Base-by-base conservation (phyloP, 352 stramenopile genomes). In the Phytophthora chlamydospora region DNA sequence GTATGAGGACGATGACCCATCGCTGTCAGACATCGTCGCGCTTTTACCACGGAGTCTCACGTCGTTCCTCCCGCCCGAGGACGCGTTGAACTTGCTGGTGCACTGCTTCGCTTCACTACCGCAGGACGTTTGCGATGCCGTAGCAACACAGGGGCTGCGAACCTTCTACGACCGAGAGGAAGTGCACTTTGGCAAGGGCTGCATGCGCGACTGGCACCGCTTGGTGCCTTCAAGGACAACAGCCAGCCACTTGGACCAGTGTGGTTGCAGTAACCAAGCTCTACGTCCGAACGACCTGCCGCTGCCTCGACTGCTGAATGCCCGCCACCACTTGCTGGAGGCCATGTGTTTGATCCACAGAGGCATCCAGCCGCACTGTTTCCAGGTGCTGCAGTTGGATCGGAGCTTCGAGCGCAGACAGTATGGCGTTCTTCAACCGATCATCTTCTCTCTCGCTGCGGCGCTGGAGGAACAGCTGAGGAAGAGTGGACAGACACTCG, bases 291-390 rank as follows among this genome's bases (percentile, higher is more conserved):
- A 35, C 32, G 65, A 66, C 11, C 41, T 59, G 14, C 36, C 47
- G 9, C 36, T 69, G 13, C 65, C 65, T 24, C 52, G 52, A 32
- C 31, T 55, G 21, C 24, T 57, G 33, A 66, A 68, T 41, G 64
- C 51, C 40, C 64, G 58, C 32, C 32, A 49, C 13, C 50, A 70
- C 24, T 55, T 74, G 32, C 59, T 71, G 29, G 43, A 71, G 49
- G 60, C 66, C 45, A 64, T 71, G 55, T 75, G 61, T 52, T 47
- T 71, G 33, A 41, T 68, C 45, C 48, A 64, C 50, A 43, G 54
- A 57, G 66, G 66, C 10, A 68, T 68, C 7, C 27, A 62, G 24
- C 61, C 54, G 4, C 55, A 75, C 38, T 75, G 61, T 57, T 71
- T 66, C 19, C 36, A 59, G 8, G 53, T 69, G 17, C 65, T 73